A percentile compares a stretch with the other conserved stretches of the same genome.
phyloP scores from a whole-genome alignment of 441 rosid genomes.

The Gossypium schwendimanii region DNA sequence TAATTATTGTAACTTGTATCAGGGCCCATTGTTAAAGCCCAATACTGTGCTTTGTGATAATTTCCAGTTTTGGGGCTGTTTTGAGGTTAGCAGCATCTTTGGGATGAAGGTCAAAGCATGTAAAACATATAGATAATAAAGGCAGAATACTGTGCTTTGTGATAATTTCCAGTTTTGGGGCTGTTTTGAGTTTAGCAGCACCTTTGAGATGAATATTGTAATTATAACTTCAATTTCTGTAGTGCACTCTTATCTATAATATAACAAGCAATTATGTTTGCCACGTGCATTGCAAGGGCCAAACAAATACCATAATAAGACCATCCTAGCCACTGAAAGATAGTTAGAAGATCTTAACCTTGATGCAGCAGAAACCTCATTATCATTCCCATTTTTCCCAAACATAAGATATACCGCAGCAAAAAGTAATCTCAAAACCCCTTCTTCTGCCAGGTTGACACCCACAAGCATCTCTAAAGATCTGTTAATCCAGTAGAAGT shows the following conservation, averaged over 20 bases:
- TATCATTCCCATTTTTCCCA: constrained; percentile 57
- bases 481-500: constrained; percentile 42
- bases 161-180: no score
- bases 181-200: not conserved
- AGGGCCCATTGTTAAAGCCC: no score
- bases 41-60: no score
- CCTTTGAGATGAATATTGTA: not conserved
- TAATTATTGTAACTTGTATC: not conserved
- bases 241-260: not conserved
- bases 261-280: not conserved
- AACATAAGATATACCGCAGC: constrained; percentile 74
- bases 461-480: constrained; percentile 80
- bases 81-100: not conserved
- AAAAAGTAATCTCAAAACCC: constrained; percentile 76
- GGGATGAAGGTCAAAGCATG: not conserved
- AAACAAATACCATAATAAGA: not conserved
- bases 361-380: constrained; percentile 76
- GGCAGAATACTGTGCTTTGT: not conserved
- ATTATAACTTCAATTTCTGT: not conserved
- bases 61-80: no score
- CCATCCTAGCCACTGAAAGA: not conserved
- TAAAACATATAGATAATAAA: not conserved
- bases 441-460: constrained; percentile 82
- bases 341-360: constrained; percentile 45
- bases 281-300: not conserved